Evolutionary conservation across 2,329 filamentous ascomycete species (phyloP).

Genomic region (Sphaceloma murrayae): DNA sequence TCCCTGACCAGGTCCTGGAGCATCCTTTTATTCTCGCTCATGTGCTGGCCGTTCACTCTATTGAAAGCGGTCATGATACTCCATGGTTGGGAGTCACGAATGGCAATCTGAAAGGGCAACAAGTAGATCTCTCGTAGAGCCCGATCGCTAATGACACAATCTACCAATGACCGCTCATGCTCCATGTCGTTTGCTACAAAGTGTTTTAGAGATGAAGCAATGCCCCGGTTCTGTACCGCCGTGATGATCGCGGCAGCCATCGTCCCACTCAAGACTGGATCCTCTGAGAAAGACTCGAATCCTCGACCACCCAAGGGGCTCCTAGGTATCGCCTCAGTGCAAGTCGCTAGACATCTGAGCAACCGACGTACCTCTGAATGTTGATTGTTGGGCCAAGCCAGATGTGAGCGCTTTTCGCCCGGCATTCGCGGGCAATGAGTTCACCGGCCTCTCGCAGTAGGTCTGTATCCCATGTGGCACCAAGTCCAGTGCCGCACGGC

Average conservation of each 20-base stretch:
- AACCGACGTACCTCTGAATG: slow-evolving; percentile 74
- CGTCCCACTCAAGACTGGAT: slow-evolving; percentile 67
- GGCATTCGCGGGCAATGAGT: slow-evolving; percentile 61
- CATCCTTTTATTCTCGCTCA: slow-evolving; percentile 55
- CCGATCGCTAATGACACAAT: slow-evolving; percentile 55
- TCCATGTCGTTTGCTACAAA: slow-evolving; percentile 68
- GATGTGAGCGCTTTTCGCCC: slow-evolving; percentile 63
- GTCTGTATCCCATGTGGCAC: slow-evolving; percentile 67
- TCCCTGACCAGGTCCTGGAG: slow-evolving; percentile 59
- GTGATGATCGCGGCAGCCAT: slow-evolving; percentile 52
- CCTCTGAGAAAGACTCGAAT: slow-evolving; percentile 80
- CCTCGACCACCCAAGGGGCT: slow-evolving; percentile 74
- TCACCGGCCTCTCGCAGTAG: slow-evolving; percentile 60
- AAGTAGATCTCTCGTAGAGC: slow-evolving; percentile 61
- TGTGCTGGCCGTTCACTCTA: slow-evolving; percentile 62
- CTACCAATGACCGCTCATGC: slow-evolving; percentile 54
- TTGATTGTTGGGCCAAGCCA: slow-evolving; percentile 70
- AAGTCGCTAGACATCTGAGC: too few species aligned
- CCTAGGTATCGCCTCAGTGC: too few species aligned
- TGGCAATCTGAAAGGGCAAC: slow-evolving; percentile 64
- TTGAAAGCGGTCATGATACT: slow-evolving; percentile 68
- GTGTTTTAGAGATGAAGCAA: slow-evolving; percentile 72
- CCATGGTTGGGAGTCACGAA: slow-evolving; percentile 58
- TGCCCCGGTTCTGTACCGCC: slow-evolving; percentile 60
- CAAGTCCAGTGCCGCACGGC: slow-evolving; percentile 68